Base-by-base conservation (phyloP, 2,329 filamentous ascomycete genomes). In the Diplocarpon rosae region DNA sequence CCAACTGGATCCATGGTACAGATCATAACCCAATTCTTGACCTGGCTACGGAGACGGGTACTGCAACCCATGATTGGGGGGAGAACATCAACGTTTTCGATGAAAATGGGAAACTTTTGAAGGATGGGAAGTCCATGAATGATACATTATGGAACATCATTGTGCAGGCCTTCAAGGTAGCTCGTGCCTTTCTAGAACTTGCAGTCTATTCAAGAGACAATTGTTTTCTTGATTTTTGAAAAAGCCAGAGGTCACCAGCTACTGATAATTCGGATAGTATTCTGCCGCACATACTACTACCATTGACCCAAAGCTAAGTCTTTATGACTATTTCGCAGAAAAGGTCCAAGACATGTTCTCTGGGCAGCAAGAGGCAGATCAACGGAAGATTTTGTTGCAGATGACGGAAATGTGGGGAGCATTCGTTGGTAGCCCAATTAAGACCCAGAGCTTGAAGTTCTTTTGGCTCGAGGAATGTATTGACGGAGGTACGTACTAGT, bases 401-500 rank as follows among this genome's bases (percentile, higher is more conserved):
- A 66, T 62, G 12, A 60, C 71, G 3, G 56, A 59, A 32, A 47
- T 57, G 16, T 76, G 74, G 71, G 72, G 73, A 10, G 67, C 67
- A 0, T 76, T 73, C 54, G 68, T 76, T 17, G 74, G 73, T 3
- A 69, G 65, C 43, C 62, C 65, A 2, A 63, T 75, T 3, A 60
- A 63, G 31, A 65, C 52, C 17, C 74, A 78, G 56, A 75, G 71
- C 54, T 59, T 78, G 43, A 73, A 69, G 56, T 76, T 69, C 56
- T 73, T 76, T 52, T 76, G 72, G 70, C 57, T 78, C 2, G 72
- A 77, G 53, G 72, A 76, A 54, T 73, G 70, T 41, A 69, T 77
- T 38, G 72, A 75, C 53, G 73, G 73, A 20, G 61, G 62, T 64
- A 45, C 48, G 55, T 55, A 14, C 16, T 37, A 17, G 10, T 28